phyloP scores from a whole-genome alignment of 306 rosid species.

The Vigna trinervia region DNA sequence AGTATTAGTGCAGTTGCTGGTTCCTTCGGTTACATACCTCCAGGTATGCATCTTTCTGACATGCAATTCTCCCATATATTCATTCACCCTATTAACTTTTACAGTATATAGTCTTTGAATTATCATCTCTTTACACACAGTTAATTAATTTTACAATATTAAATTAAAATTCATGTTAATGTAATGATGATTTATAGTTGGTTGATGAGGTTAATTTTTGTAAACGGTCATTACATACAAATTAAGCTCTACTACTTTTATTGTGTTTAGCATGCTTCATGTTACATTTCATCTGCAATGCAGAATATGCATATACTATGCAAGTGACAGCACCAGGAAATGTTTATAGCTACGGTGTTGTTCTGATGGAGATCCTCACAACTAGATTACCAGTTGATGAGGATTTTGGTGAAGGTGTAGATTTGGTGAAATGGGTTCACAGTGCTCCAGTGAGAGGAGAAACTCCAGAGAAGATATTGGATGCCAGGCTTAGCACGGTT shows the following conservation, averaged over 20 bases:
- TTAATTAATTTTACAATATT: background rate
- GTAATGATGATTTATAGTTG: background rate
- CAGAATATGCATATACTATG: slow-evolving; percentile 99
- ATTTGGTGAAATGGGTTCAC: slow-evolving; percentile 98
- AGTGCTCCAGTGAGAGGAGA: slow-evolving; percentile 89
- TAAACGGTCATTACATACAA: background rate
- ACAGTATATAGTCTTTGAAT: background rate
- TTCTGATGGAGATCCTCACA: slow-evolving; percentile 92
- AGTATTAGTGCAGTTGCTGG: slow-evolving; percentile 99
- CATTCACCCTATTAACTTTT: slow-evolving; percentile 27
- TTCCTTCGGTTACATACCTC: slow-evolving; percentile 98
- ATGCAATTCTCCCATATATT: slow-evolving; percentile 19
- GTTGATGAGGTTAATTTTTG: background rate
- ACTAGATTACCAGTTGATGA: slow-evolving; percentile 90
- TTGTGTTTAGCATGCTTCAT: slow-evolving; percentile 7
- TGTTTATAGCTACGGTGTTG: slow-evolving; percentile 94
- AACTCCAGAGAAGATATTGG: slow-evolving; percentile 98
- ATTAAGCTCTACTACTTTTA: background rate
- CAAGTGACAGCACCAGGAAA: slow-evolving; percentile 99
- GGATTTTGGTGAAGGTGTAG: slow-evolving; percentile 90
- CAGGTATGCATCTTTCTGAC: slow-evolving; percentile 62
- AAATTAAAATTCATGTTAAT: background rate
- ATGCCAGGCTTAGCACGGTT: slow-evolving; percentile 88
- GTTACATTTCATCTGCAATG: slow-evolving; percentile 37
- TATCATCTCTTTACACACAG: background rate